These are phyloP conservation scores for Penicillium ucsense DNA, from an alignment of 495 filamentous ascomycete species.

Conservation along the genomic window DNA sequence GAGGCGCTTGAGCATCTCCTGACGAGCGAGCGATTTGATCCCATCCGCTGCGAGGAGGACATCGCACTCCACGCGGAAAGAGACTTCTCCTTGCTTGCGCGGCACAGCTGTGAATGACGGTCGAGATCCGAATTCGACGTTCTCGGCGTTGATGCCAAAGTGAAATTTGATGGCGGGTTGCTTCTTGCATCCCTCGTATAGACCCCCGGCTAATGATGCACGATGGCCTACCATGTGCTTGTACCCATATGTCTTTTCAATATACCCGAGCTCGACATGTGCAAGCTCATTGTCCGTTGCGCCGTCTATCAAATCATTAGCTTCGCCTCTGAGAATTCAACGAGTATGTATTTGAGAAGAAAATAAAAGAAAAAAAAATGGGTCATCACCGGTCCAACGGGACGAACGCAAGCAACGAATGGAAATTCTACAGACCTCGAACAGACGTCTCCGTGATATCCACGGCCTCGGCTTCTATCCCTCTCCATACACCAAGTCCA, in stretches of 20 bases:
- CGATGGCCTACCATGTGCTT: constrained; percentile 75
- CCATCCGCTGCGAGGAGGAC: constrained; percentile 65
- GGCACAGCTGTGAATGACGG: constrained; percentile 48
- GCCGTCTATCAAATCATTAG: constrained; percentile 39
- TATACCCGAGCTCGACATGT: constrained; percentile 58
- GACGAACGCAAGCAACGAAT: too few relatives aligned
- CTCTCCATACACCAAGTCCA: constrained; percentile 55
- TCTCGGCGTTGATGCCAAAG: constrained; percentile 47
- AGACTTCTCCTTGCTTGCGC: constrained; percentile 35
- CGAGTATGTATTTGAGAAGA: too few relatives aligned
- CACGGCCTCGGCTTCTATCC: constrained; percentile 55
- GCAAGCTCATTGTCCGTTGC: constrained; percentile 57
- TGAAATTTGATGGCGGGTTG: constrained; percentile 60
- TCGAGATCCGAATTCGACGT: constrained; percentile 41
- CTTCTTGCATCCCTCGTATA: constrained; percentile 57
- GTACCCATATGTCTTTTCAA: constrained; percentile 58
- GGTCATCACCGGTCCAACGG: too few relatives aligned
- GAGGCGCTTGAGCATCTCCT: constrained; percentile 49
- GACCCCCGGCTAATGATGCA: constrained; percentile 54
- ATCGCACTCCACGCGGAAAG: constrained; percentile 52
- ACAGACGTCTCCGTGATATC: constrained; percentile 45
- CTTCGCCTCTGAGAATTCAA: too few relatives aligned
- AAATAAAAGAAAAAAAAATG: too few relatives aligned
- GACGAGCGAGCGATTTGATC: constrained; percentile 57
- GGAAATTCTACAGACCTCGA: constrained; percentile 24